Conservation (phyloP, 768 basidiomycete species). For the Amanita rimosa region DNA sequence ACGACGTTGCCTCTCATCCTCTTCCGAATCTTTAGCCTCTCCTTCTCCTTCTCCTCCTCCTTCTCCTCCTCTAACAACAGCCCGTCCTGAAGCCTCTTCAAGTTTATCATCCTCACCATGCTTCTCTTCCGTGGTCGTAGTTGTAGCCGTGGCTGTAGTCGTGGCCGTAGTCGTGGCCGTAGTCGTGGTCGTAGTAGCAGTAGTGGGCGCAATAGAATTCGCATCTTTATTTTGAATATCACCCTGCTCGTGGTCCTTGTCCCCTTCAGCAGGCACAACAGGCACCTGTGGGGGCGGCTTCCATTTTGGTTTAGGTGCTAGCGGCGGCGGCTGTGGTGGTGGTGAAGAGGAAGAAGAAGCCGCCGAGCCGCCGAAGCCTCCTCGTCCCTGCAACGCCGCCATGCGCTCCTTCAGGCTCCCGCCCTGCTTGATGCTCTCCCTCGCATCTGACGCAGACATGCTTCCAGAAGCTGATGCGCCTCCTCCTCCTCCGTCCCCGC, state of each 20-base stretch:
- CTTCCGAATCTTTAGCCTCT: constrained; percentile 39
- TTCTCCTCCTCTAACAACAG: constrained; percentile 12
- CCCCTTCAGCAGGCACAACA: constrained; percentile 34
- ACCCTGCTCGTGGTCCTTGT: constrained; percentile 13
- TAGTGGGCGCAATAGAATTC: background rate
- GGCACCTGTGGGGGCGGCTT: constrained; percentile 58
- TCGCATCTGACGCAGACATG: constrained; percentile 82
- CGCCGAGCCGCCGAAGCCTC: constrained; percentile 51
- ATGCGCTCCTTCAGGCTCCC: constrained; percentile 88
- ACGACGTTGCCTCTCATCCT: constrained; percentile 68
- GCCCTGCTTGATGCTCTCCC: constrained; percentile 71
- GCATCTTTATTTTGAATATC: background rate
- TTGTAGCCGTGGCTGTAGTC: no score
- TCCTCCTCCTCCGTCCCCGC: background rate
- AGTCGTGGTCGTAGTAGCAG: no score
- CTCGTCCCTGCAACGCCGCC: constrained; percentile 83
- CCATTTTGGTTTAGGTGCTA: constrained; percentile 75
- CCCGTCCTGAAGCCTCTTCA: background rate
- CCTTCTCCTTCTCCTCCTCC: constrained; percentile 19
- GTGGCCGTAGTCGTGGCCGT: no score
- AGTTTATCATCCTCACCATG: background rate
- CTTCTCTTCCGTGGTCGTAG: background rate
- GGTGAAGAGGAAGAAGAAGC: background rate
- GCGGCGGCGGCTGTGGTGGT: constrained; percentile 31
- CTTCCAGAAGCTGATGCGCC: constrained; percentile 8